These are phyloP conservation scores for Wickerhamiella musiphila DNA, from an alignment of 805 yeast species.

Conservation along the genomic window DNA sequence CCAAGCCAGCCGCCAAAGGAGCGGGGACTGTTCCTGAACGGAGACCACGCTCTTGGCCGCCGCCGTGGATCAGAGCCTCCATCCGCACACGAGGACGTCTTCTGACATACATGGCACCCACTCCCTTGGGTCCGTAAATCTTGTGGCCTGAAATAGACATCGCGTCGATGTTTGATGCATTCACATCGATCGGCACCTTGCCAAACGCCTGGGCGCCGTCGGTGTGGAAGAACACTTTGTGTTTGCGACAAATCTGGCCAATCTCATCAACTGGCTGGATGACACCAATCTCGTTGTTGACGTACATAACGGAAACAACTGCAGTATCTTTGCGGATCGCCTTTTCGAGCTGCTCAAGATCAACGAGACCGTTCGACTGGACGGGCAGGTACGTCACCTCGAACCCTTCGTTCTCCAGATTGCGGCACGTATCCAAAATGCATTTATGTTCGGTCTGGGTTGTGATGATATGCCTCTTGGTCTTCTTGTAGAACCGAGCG, in stretches of 20 bases:
- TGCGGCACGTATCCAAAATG: conserved; percentile 91
- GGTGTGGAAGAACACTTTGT: conserved; percentile 91
- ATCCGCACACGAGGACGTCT: conserved; percentile 97
- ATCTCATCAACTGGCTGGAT: conserved; percentile 91
- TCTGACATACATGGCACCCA: conserved; percentile 88
- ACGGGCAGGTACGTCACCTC: conserved; percentile 91
- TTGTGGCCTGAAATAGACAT: conserved; percentile 92
- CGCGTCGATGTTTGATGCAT: conserved; percentile 80
- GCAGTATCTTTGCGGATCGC: conserved; percentile 84
- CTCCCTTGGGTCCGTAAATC: conserved; percentile 95
- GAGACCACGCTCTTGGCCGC: conserved; percentile 97
- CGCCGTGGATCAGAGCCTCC: conserved; percentile 89
- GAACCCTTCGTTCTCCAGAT: conserved; percentile 89
- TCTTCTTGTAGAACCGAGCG: conserved; percentile 75
- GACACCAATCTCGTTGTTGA: conserved; percentile 95
- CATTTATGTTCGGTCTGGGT: conserved; percentile 97
- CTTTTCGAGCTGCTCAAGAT: conserved; percentile 56
- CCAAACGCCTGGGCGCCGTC: conserved; percentile 98
- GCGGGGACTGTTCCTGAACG: conserved; percentile 96
- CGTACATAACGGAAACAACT: conserved; percentile 88
- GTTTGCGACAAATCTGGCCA: conserved; percentile 67
- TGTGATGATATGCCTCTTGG: conserved; percentile 87
- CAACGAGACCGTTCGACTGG: conserved; percentile 57
- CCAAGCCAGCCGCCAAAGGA: conserved; percentile 89
- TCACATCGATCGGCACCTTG: conserved; percentile 81